Base-by-base conservation (phyloP, 2,329 filamentous ascomycete genomes). In the Cercospora canescens region DNA sequence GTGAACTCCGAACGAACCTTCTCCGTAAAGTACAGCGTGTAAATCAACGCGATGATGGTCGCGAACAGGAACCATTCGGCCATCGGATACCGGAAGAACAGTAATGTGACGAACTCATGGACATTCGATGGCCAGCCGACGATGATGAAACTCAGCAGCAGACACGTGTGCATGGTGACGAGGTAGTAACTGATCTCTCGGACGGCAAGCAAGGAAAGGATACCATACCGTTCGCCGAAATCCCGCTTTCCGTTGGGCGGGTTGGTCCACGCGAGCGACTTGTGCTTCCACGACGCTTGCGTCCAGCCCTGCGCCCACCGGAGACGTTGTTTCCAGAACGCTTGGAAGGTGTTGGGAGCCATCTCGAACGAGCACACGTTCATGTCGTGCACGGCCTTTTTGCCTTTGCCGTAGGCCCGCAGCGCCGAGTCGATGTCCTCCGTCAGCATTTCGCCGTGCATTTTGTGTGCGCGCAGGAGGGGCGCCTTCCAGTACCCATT, bases 301-400 rank as follows among this genome's bases (percentile, higher is more conserved):
- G 80, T 79, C 82, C 82, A 84, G 45, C 82, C 82, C 70, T 84
- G 82, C 3, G 82, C 79, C 82, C 82, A 84, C 62, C 82, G 76
- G n/a, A 84, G 77, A 9, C 82, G 78, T 67, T 84, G 82, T 71
- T 83, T 84, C 80, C 81, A 83, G 71, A 84, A 82, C 1, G 80
- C 79, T 14, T 69, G 62, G 62, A 80, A 78, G 2, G 78, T 80
- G 2, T 80, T 81, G 0, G 82, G 82, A 4, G 82, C 82, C 50
- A 84, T 77, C 69, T 84, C 82, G 68, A 81, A 84, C 0, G 81
- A 83, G 11, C 79, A 77, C 3, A 83, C 81, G 55, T 84, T 84
- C 64, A 83, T 76, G 60, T 84, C 82, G 62, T 84, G 82, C 0
- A 83, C 79, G 2, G 79, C 80, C 35, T 80, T 79, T 35, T 78